Percentiles rank a stretch among this genome's conserved stretches.
Conservation (phyloP, 768 basidiomycete genomes). For the Pholiota microspora region DNA sequence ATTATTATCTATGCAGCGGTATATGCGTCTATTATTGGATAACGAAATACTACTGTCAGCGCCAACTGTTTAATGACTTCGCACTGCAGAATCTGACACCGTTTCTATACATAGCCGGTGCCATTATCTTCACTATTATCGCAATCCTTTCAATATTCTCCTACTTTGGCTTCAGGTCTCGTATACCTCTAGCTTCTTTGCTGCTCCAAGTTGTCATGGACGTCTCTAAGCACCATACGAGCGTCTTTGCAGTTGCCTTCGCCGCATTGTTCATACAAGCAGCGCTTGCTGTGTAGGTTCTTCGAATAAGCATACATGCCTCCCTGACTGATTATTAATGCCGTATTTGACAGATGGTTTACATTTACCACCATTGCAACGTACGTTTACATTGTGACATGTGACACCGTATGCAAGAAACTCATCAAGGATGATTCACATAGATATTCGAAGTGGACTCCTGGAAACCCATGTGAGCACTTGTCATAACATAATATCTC, state of each 20-base stretch:
- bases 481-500: slow-evolving; percentile 3
- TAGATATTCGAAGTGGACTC: slow-evolving; percentile 70
- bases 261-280: slow-evolving; percentile 70
- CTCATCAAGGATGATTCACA: neutral
- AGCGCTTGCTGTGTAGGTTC: slow-evolving; percentile 60
- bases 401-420: no score
- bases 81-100: neutral
- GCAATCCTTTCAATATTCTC: slow-evolving; percentile 71
- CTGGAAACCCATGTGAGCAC: slow-evolving; percentile 62
- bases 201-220: slow-evolving; percentile 84
- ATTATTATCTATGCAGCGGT: slow-evolving; percentile 38
- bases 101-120: slow-evolving; percentile 50
- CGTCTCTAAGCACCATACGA: slow-evolving; percentile 77
- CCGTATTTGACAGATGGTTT: slow-evolving; percentile 57
- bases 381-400: slow-evolving; percentile 29
- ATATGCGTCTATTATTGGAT: slow-evolving; percentile 78
- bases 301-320: neutral
- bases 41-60: slow-evolving; percentile 65
- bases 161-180: slow-evolving; percentile 68
- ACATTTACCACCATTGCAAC: slow-evolving; percentile 76
- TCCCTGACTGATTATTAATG: slow-evolving; percentile 5
- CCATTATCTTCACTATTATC: slow-evolving; percentile 82
- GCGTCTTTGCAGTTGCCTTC: slow-evolving; percentile 78
- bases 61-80: neutral
- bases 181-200: slow-evolving; percentile 78